A percentile compares a stretch with the other conserved stretches of the same genome.
These are phyloP conservation scores for Sonneratia caseolaris DNA, from an alignment of 345 rosid genomes.

Conservation along the genomic window DNA sequence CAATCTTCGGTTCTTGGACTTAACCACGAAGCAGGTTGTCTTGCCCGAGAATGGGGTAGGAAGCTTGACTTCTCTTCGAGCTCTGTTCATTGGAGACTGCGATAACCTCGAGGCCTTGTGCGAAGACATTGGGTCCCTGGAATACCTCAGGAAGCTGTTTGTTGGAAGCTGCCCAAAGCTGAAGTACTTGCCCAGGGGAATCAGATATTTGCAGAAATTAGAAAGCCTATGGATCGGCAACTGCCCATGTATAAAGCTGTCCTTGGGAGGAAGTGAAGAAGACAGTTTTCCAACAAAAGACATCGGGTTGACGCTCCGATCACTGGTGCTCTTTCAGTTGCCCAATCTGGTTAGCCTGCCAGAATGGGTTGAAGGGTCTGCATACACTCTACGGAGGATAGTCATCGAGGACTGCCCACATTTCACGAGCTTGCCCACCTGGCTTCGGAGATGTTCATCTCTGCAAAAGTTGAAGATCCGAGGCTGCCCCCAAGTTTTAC, in stretches of 20 bases:
- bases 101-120: conserved; percentile 13
- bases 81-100: conserved; percentile 10
- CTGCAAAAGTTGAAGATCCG: conserved; percentile 7
- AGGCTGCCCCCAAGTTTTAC: conserved; percentile 7
- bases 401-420: conserved; percentile 1
- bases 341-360: conserved; percentile 14
- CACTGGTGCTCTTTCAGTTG: conserved; percentile 2
- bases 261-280: background rate
- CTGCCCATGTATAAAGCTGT: conserved; percentile 13
- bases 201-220: conserved; percentile 7
- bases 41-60: conserved; percentile 14
- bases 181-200: conserved; percentile 11
- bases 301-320: conserved; percentile 7
- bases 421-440: background rate
- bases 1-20: conserved; percentile 12
- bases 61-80: conserved; percentile 13
- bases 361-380: conserved; percentile 15
- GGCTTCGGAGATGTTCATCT: conserved; percentile 5
- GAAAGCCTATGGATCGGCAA: conserved; percentile 7
- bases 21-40: conserved; percentile 14
- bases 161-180: conserved; percentile 7
- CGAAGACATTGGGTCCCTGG: conserved; percentile 9
- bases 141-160: conserved; percentile 7
- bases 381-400: conserved; percentile 7
- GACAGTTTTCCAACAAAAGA: background rate